phyloP scores from a whole-genome alignment of 345 rosid species.

The Nephelium lappaceum region DNA sequence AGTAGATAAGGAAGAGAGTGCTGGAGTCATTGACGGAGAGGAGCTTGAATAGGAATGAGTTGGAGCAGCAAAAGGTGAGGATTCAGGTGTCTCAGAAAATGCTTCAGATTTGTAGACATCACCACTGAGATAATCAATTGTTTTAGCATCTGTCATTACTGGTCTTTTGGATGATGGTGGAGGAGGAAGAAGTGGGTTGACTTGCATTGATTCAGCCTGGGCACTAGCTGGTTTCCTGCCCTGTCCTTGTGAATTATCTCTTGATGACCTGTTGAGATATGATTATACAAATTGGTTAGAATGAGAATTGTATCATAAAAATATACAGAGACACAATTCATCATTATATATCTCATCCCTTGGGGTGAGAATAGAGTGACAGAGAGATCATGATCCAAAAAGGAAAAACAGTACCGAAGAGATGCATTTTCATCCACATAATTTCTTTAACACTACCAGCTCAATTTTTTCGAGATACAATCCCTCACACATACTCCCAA shows the following conservation, averaged over 20 bases:
- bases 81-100: conserved; percentile 36
- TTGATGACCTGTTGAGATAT: conserved; percentile 58
- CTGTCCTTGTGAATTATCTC: conserved; percentile 52
- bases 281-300: neutral
- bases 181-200: conserved; percentile 73
- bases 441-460: neutral
- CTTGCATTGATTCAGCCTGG: conserved; percentile 37
- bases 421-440: neutral
- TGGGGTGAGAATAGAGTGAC: neutral
- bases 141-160: conserved; percentile 45
- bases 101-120: conserved; percentile 68
- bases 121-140: conserved; percentile 88
- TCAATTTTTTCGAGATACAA: neutral
- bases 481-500: neutral
- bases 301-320: neutral
- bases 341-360: neutral
- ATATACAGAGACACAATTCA: neutral
- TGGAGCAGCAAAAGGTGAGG: conserved; percentile 36
- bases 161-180: conserved; percentile 84
- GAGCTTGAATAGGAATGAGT: conserved; percentile 35
- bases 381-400: neutral
- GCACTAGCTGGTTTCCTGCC: conserved; percentile 42
- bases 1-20: conserved; percentile 28
- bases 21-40: conserved; percentile 45
- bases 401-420: neutral